Conservation (phyloP, 208 protist species). For the Leishmania major region DNA sequence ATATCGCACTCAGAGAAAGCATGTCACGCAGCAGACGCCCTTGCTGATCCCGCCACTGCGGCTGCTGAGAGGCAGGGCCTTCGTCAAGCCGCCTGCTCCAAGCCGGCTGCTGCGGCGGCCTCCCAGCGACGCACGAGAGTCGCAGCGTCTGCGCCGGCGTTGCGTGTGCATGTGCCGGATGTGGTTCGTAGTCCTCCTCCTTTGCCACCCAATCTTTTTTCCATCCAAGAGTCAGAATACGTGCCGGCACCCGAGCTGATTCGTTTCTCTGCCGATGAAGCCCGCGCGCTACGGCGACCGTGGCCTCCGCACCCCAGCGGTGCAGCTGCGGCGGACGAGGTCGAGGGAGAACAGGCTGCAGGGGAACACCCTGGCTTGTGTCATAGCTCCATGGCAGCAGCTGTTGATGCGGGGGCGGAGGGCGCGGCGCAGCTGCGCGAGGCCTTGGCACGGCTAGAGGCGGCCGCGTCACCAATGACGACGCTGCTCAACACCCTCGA, state of each 20-base stretch:
- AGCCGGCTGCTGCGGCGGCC: background rate
- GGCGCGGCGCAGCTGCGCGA: slow-evolving; percentile 9
- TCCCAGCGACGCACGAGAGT: background rate
- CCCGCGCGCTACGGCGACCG: slow-evolving; percentile 17
- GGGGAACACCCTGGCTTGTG: background rate
- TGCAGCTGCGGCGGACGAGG: slow-evolving; percentile 2
- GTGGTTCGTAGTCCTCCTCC: slow-evolving; percentile 5
- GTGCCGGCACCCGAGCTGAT: slow-evolving; percentile 34
- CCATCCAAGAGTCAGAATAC: slow-evolving; percentile 32
- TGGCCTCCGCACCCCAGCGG: slow-evolving; percentile 17
- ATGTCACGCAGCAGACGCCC: background rate
- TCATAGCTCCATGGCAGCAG: background rate
- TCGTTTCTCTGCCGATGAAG: slow-evolving; percentile 19
- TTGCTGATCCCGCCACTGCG: background rate
- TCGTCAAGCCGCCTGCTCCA: background rate
- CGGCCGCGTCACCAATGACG: slow-evolving; percentile 7
- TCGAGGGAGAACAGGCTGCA: background rate
- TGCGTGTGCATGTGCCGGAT: slow-evolving; percentile 17
- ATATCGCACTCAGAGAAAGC: background rate
- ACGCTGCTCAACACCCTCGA: slow-evolving; percentile 35
- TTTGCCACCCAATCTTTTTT: slow-evolving; percentile 20
- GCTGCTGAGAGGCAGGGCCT: background rate
- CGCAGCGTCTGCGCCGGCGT: background rate
- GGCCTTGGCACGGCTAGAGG: slow-evolving; percentile 11
- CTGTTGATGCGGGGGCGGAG: background rate